Conservation (phyloP, 257 asterid genomes). For the Capsicum rhomboideum region DNA sequence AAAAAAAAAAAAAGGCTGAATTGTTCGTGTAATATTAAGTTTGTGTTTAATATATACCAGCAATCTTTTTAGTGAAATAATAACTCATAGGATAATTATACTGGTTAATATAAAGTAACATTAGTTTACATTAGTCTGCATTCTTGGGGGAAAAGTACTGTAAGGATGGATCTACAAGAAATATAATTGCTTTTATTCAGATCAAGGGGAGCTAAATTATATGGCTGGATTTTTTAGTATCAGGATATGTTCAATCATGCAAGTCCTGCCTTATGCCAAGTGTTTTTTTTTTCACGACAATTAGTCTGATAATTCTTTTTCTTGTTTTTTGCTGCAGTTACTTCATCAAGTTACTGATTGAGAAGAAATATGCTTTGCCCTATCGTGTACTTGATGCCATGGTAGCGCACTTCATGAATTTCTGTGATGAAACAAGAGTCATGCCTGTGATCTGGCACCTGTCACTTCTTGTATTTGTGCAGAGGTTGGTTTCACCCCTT, state of each 20-base stretch:
- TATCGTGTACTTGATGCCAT: conserved; percentile 93
- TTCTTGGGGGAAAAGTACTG: not conserved
- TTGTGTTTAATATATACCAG: not conserved
- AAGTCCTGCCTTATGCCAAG: not conserved
- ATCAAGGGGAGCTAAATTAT: not conserved
- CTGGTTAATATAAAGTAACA: not conserved
- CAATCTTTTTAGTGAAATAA: not conserved
- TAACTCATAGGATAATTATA: not conserved
- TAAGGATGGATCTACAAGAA: not conserved
- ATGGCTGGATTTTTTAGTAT: not conserved
- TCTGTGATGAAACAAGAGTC: conserved; percentile 57
- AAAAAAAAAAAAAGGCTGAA: not conserved
- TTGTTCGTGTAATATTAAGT: not conserved
- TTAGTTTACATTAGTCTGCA: not conserved
- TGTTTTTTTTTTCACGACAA: not conserved
- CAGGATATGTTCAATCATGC: not conserved
- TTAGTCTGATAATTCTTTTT: not conserved
- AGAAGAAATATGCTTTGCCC: conserved; percentile 96
- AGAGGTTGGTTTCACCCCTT: conserved; percentile 43
- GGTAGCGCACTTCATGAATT: conserved; percentile 85
- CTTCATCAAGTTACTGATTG: conserved; percentile 70
- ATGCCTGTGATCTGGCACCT: conserved; percentile 99
- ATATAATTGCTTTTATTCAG: not conserved
- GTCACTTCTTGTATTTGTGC: conserved; percentile 92
- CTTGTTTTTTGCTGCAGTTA: conserved; percentile 45